phyloP scores from a whole-genome alignment of 352 stramenopile species.

The Phytophthora capsici region DNA sequence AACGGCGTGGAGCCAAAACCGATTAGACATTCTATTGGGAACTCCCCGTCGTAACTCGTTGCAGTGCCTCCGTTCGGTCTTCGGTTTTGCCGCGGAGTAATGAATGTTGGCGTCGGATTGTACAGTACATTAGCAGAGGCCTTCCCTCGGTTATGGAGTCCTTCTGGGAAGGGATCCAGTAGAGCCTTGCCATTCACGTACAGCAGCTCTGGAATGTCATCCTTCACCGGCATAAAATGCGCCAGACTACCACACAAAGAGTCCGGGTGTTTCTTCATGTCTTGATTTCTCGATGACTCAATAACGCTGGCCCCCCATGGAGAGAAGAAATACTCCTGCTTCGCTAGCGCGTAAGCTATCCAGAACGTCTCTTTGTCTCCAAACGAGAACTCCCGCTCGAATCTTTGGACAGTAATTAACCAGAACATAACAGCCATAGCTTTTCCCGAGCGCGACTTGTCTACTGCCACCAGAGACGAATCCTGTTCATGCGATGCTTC shows the following conservation, averaged over 20 bases:
- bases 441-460: slow-evolving; percentile 40
- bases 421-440: slow-evolving; percentile 61
- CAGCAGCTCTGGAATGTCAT: slow-evolving; percentile 43
- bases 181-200: slow-evolving; percentile 64
- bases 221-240: slow-evolving; percentile 53
- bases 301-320: slow-evolving; percentile 58
- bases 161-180: slow-evolving; percentile 45
- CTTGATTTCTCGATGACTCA: slow-evolving; percentile 50
- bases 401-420: slow-evolving; percentile 56
- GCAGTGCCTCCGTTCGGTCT: slow-evolving; percentile 19
- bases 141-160: slow-evolving; percentile 30
- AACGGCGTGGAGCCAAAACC: slow-evolving; percentile 46
- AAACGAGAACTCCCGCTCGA: slow-evolving; percentile 51
- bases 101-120: slow-evolving; percentile 45
- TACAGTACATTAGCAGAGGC: slow-evolving; percentile 44
- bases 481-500: slow-evolving; percentile 64
- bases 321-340: slow-evolving; percentile 61
- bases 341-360: slow-evolving; percentile 61
- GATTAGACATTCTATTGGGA: slow-evolving; percentile 49
- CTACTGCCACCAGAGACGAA: slow-evolving; percentile 63
- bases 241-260: slow-evolving; percentile 65
- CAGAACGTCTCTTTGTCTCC: slow-evolving; percentile 78
- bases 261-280: slow-evolving; percentile 52
- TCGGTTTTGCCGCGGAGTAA: slow-evolving; percentile 49
- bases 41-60: slow-evolving; percentile 29